Percentiles rank a stretch among this genome's conserved stretches.
Conservation (phyloP, 2,329 filamentous ascomycete genomes). For the Aspergillus brunneoviolaceus region DNA sequence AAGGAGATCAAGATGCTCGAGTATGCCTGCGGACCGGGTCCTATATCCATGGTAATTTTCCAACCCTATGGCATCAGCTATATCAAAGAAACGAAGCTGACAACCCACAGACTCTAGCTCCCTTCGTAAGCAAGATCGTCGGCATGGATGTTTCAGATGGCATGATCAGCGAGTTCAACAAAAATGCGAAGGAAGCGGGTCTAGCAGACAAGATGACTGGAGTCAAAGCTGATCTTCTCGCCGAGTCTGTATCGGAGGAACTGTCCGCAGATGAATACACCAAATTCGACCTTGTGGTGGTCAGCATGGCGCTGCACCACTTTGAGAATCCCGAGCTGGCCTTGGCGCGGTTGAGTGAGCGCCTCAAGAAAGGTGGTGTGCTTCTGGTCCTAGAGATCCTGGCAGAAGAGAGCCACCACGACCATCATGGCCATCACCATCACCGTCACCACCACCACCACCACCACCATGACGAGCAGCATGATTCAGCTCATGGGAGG, state of each 20-base stretch:
- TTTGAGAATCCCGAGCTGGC: constrained; percentile 64
- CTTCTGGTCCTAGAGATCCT: constrained; percentile 69
- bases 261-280: constrained; percentile 63
- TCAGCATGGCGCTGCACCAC: constrained; percentile 66
- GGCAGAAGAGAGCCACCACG: constrained; percentile 45
- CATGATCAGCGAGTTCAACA: constrained; percentile 70
- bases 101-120: constrained; percentile 52
- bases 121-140: constrained; percentile 61
- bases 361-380: constrained; percentile 65
- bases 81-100: constrained; percentile 6
- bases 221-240: constrained; percentile 58
- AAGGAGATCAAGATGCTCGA: constrained; percentile 59
- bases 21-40: constrained; percentile 73
- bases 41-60: constrained; percentile 59
- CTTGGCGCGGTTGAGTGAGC: constrained; percentile 58
- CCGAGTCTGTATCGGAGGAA: constrained; percentile 51
- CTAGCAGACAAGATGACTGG: constrained; percentile 57
- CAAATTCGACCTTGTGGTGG: constrained; percentile 66
- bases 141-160: constrained; percentile 70
- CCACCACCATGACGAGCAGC: constrained; percentile 25
- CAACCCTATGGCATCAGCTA: background rate
- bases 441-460: background rate
- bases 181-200: constrained; percentile 53
- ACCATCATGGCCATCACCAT: constrained; percentile 17
- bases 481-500: constrained; percentile 15